Conservation (phyloP, 768 basidiomycete species). For the Cystobasidium ongulense region DNA sequence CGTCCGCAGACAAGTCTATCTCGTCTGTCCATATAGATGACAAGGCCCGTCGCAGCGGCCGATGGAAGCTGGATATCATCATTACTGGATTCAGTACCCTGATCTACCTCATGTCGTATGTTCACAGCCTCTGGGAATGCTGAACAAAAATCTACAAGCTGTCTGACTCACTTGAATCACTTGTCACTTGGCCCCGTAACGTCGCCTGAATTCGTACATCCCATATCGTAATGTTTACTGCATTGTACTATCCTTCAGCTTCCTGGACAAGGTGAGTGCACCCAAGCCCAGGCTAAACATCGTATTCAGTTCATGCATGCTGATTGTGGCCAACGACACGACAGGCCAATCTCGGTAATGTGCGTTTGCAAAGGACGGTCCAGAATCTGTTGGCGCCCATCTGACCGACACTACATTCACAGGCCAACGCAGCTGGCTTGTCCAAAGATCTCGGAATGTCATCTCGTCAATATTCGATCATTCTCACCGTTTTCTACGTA, state of each 20-base stretch:
- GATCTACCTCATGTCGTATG: constrained; percentile 21
- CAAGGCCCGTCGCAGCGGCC: neutral
- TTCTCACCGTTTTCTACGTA: constrained; percentile 7
- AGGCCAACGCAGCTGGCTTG: constrained; percentile 11
- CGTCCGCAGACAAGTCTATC: neutral
- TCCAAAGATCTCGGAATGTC: neutral
- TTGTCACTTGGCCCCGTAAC: too few relatives aligned
- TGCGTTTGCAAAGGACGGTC: neutral
- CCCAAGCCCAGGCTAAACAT: neutral
- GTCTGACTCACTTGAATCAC: too few relatives aligned
- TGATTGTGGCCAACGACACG: neutral
- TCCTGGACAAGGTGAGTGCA: constrained; percentile 5
- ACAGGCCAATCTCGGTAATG: constrained; percentile 19
- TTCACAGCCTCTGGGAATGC: too few relatives aligned
- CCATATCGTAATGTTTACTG: too few relatives aligned
- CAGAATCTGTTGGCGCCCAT: neutral
- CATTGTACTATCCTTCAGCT: neutral
- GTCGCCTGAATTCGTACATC: too few relatives aligned
- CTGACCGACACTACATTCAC: neutral
- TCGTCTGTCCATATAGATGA: neutral
- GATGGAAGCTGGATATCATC: constrained; percentile 1
- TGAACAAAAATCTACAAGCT: too few relatives aligned
- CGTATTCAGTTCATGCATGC: neutral
- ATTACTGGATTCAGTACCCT: constrained; percentile 18
- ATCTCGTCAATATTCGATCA: neutral